phyloP scores from a whole-genome alignment of 225 moss, liverwort and hornwort genomes.

The Pseudoscleropodium purum region DNA sequence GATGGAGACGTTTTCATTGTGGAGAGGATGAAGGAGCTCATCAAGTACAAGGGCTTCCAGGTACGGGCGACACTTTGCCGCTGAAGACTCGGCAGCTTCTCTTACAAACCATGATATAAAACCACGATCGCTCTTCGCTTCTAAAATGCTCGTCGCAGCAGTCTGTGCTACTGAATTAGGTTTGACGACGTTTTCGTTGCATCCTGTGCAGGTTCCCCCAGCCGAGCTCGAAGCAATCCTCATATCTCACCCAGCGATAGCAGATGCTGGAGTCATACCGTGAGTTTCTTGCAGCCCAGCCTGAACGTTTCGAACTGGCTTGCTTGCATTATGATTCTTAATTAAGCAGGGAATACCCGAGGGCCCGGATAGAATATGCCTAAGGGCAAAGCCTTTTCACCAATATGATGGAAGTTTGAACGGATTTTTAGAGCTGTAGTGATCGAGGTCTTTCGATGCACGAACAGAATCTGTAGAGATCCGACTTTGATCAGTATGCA shows the following conservation, averaged over 20 bases:
- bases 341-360: background rate
- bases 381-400: no score
- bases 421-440: no score
- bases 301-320: background rate
- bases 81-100: no score
- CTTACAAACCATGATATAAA: background rate
- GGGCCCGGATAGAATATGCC: no score
- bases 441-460: background rate
- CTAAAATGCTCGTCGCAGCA: no score
- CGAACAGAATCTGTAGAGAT: background rate
- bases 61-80: background rate
- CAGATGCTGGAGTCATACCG: slow-evolving; percentile 90
- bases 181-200: background rate
- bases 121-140: background rate
- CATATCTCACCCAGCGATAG: slow-evolving; percentile 68
- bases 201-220: slow-evolving; percentile 63
- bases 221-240: slow-evolving; percentile 85
- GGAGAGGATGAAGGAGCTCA: slow-evolving; percentile 91
- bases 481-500: background rate
- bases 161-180: no score
- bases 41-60: slow-evolving; percentile 99
- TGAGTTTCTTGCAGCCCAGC: slow-evolving; percentile 2
- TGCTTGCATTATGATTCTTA: background rate
- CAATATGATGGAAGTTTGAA: no score
- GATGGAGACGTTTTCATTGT: slow-evolving; percentile 92